Percentiles rank a stretch among this genome's conserved stretches.
phyloP scores from a whole-genome alignment of 805 yeast species.

The Isabelozyma heimii region DNA sequence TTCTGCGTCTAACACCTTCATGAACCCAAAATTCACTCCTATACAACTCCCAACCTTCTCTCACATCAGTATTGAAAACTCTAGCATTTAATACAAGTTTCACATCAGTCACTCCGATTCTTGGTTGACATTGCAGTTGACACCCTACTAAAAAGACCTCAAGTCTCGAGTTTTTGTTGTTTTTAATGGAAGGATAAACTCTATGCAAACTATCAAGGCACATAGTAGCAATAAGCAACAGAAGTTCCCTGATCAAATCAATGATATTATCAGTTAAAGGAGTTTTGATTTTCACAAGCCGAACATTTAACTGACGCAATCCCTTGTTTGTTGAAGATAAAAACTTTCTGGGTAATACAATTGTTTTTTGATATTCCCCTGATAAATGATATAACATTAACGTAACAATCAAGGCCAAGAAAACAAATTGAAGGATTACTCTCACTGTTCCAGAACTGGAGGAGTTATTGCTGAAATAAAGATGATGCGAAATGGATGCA shows the following conservation, averaged over 20 bases:
- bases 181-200: conserved; percentile 28
- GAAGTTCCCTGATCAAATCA: conserved; percentile 36
- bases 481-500: conserved; percentile 38
- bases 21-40: conserved; percentile 91
- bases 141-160: conserved; percentile 40
- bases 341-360: conserved; percentile 77
- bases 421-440: conserved; percentile 49
- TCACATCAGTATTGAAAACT: conserved; percentile 73
- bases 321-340: conserved; percentile 86
- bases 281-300: conserved; percentile 61
- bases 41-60: conserved; percentile 95
- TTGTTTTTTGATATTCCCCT: conserved; percentile 86
- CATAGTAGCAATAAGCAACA: conserved; percentile 26
- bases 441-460: conserved; percentile 29
- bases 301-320: conserved; percentile 73
- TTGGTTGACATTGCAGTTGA: conserved; percentile 51
- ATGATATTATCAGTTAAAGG: conserved; percentile 30
- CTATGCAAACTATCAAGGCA: conserved; percentile 30
- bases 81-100: conserved; percentile 80
- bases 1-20: conserved; percentile 66
- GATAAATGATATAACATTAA: conserved; percentile 75
- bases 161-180: conserved; percentile 28
- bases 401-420: conserved; percentile 64
- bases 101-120: conserved; percentile 71
- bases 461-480: conserved; percentile 24